Conservation (phyloP, 108 stramenopile species). For the Skeletonema costatum region DNA sequence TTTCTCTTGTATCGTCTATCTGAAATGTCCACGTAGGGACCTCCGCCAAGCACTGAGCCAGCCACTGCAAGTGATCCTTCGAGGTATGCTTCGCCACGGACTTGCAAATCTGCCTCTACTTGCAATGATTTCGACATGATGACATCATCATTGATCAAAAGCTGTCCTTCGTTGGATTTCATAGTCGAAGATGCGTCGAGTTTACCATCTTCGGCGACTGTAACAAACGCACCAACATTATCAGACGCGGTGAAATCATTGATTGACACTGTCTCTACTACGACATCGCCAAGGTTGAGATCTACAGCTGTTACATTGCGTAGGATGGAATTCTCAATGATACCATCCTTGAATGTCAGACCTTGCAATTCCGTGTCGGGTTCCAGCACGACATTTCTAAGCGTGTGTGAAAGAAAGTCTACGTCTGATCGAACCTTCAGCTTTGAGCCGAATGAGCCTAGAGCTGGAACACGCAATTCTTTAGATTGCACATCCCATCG, state of each 20-base stretch:
- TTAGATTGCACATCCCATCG: slow-evolving; percentile 28
- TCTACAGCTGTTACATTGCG: slow-evolving; percentile 46
- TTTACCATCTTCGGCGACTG: slow-evolving; percentile 33
- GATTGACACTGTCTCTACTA: slow-evolving; percentile 40
- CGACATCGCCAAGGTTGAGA: slow-evolving; percentile 31
- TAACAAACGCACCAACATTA: slow-evolving; percentile 20
- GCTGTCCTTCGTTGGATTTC: slow-evolving; percentile 5
- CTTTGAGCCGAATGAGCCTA: slow-evolving; percentile 24
- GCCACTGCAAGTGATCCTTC: slow-evolving; percentile 54
- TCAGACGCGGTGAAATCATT: slow-evolving; percentile 20
- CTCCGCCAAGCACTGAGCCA: slow-evolving; percentile 63
- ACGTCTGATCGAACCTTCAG: slow-evolving; percentile 39
- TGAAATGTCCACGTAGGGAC: slow-evolving; percentile 64
- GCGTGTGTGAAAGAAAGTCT: slow-evolving; percentile 27
- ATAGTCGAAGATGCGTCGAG: slow-evolving; percentile 20
- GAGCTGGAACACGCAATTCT: slow-evolving; percentile 23
- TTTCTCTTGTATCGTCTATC: slow-evolving; percentile 58
- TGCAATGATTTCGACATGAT: slow-evolving; percentile 24
- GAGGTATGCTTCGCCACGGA: slow-evolving; percentile 50
- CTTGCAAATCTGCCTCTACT: slow-evolving; percentile 29
- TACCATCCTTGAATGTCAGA: slow-evolving; percentile 28
- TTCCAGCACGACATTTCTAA: slow-evolving; percentile 36
- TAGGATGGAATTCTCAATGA: slow-evolving; percentile 38
- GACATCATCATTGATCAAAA: slow-evolving; percentile 20
- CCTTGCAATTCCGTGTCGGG: slow-evolving; percentile 29